Base-by-base conservation (phyloP, 768 basidiomycete species). In the Imleria badia region DNA sequence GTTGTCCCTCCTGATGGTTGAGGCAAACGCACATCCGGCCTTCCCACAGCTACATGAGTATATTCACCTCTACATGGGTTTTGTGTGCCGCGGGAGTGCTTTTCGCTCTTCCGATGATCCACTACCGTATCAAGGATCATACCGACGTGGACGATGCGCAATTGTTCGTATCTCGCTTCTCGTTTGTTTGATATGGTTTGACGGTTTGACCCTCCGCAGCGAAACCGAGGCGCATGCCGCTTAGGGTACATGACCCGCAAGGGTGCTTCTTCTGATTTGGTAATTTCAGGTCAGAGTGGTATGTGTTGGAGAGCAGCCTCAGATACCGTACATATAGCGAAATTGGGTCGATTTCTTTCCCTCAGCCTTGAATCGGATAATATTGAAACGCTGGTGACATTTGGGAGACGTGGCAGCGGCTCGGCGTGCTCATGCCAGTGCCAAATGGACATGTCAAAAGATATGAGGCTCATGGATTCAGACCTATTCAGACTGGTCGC, bases 31-130 rank as follows among this genome's bases (percentile, higher is more conserved):
- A 39, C 15, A 42, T 22, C 48, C 22, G 48, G 44, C 29, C 12
- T 48, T 47, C 48, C 56, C 11, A 30, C 60, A 75, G 73, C 26
- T 90, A 78, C 70, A 84, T 87, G 82, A 86, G 79, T 61, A 78
- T 90, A 33, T 87, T 90, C 63, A 63, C 85, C 54, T 86, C 86
- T 19, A 88, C 88, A 1, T 90, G 88, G 87, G 76, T 74, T n/a
- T 74, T 90, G 29, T 81, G 88, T 42, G 80, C 80, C 34, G 81
- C 76, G 0, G 87, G 87, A 6, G 75, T 89, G 17, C 33, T 83
- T 43, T 86, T 80, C 56, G 81, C 85, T n/a, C 70, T 88, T 33
- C 87, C 86, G 9, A 89, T 89, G 88, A 82, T 90, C 33, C 75
- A 87, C 62, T 72, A 82, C 48, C 85, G 87, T 34, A 84, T 89